Conservation (phyloP, 2,329 filamentous ascomycete species). For the Fusarium oligoseptatum region DNA sequence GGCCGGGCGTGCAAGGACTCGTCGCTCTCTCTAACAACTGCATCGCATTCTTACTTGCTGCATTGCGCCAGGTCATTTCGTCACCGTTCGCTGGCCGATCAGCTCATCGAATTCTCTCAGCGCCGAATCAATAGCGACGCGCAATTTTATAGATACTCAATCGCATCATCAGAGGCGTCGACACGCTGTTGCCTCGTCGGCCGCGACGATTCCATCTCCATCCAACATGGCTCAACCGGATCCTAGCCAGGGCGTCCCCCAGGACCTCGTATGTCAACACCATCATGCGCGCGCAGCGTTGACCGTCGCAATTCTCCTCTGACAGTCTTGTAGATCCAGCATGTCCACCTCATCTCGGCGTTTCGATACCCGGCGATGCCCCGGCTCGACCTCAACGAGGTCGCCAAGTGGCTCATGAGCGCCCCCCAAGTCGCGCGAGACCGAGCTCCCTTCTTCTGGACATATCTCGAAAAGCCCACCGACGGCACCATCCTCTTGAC, state of each 20-base stretch:
- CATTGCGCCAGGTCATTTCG: slow-evolving; percentile 42
- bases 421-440: slow-evolving; percentile 90
- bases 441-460: slow-evolving; percentile 91
- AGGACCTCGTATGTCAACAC: slow-evolving; percentile 55
- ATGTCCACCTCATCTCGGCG: slow-evolving; percentile 90
- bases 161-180: slow-evolving; percentile 34
- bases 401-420: slow-evolving; percentile 85
- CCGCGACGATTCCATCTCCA: slow-evolving; percentile 42
- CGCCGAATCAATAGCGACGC: not conserved
- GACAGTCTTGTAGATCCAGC: slow-evolving; percentile 73
- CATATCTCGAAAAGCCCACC: slow-evolving; percentile 84
- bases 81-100: slow-evolving; percentile 21
- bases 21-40: slow-evolving; percentile 40
- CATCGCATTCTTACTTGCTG: slow-evolving; percentile 28
- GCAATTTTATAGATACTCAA: slow-evolving; percentile 18
- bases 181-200: slow-evolving; percentile 23
- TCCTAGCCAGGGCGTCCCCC: slow-evolving; percentile 58
- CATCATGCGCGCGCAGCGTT: slow-evolving; percentile 3
- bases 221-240: slow-evolving; percentile 57
- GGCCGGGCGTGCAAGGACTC: slow-evolving; percentile 46
- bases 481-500: slow-evolving; percentile 87
- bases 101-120: not conserved
- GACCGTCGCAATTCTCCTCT: slow-evolving; percentile 27
- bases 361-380: slow-evolving; percentile 83
- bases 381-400: slow-evolving; percentile 79